Conservation (phyloP, 495 filamentous ascomycete genomes). For the Aspergillus cristatus region DNA sequence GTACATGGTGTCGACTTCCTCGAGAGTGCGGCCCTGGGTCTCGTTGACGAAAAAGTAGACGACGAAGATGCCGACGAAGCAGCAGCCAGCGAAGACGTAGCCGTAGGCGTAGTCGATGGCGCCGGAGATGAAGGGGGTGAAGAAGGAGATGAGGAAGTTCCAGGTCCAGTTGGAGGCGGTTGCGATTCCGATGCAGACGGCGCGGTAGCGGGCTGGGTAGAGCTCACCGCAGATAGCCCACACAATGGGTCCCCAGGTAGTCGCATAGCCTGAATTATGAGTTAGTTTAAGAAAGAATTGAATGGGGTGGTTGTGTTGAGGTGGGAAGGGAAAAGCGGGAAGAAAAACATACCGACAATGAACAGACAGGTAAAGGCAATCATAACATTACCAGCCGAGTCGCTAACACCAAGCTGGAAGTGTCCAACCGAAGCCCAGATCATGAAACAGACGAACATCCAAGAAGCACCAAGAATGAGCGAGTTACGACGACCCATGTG, state of each 20-base stretch:
- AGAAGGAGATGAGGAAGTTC: slow-evolving; percentile 84
- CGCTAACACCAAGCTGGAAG: slow-evolving; percentile 50
- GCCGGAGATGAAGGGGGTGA: slow-evolving; percentile 65
- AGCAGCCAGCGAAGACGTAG: slow-evolving; percentile 70
- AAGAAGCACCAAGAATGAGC: slow-evolving; percentile 56
- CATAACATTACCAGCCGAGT: slow-evolving; percentile 57
- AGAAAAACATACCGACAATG: slow-evolving; percentile 22
- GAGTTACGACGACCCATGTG: slow-evolving; percentile 57
- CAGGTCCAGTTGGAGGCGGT: slow-evolving; percentile 82
- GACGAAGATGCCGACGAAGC: slow-evolving; percentile 50
- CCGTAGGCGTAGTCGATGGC: slow-evolving; percentile 68
- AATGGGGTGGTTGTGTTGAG: not conserved
- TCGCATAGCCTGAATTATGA: slow-evolving; percentile 33
- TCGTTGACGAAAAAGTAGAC: slow-evolving; percentile 78
- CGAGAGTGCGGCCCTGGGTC: slow-evolving; percentile 55
- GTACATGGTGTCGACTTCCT: slow-evolving; percentile 86
- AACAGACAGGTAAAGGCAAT: slow-evolving; percentile 73
- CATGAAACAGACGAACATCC: slow-evolving; percentile 64
- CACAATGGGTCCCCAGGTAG: slow-evolving; percentile 76
- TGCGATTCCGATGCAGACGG: slow-evolving; percentile 63
- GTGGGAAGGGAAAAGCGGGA: not conserved
- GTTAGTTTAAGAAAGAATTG: not conserved
- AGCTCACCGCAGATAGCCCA: slow-evolving; percentile 77
- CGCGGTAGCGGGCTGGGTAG: slow-evolving; percentile 70
- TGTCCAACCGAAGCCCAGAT: slow-evolving; percentile 66